Evolutionary conservation across 805 yeast species (phyloP).

Genomic region (Brettanomyces nanus): DNA sequence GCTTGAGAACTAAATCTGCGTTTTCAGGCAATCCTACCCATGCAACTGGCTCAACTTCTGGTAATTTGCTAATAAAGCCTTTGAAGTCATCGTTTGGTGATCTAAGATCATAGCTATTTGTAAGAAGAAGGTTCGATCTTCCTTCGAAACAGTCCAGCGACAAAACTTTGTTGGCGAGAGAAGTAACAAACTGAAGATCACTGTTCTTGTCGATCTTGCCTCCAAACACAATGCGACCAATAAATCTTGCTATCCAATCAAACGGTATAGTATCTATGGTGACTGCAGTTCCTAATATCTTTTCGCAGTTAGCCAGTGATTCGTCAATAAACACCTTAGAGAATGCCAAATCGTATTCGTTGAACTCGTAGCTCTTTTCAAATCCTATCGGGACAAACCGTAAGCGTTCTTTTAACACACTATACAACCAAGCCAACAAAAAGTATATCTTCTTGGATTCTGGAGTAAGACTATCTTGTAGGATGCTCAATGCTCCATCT

Average conservation of each 20-base stretch:
- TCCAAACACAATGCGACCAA: slow-evolving; percentile 57
- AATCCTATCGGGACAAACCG: slow-evolving; percentile 61
- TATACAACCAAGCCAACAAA: slow-evolving; percentile 63
- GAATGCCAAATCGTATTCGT: slow-evolving; percentile 58
- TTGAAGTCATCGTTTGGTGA: slow-evolving; percentile 19
- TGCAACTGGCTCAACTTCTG: slow-evolving; percentile 35
- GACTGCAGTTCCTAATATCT: slow-evolving; percentile 4
- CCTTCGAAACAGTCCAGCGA: slow-evolving; percentile 24
- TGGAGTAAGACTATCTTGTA: slow-evolving; percentile 22
- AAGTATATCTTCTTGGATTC: slow-evolving; percentile 43
- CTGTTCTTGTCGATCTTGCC: slow-evolving; percentile 42
- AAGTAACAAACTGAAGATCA: slow-evolving; percentile 32
- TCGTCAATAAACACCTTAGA: slow-evolving; percentile 37
- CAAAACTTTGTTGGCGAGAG: slow-evolving; percentile 33
- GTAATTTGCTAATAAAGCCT: slow-evolving; percentile 46
- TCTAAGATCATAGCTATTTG: slow-evolving; percentile 10
- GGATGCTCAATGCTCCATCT: slow-evolving; percentile 19
- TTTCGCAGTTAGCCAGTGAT: slow-evolving; percentile 24
- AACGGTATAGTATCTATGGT: slow-evolving; percentile 46
- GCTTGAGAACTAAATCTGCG: slow-evolving; percentile 7
- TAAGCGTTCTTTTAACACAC: slow-evolving; percentile 49
- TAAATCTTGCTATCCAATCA: slow-evolving; percentile 38
- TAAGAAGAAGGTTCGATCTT: slow-evolving; percentile 34
- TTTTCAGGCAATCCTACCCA: slow-evolving; percentile 22
- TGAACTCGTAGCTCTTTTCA: slow-evolving; percentile 54